Evolutionary conservation across 257 asterid genomes (phyloP).

Genomic region (Cinchona pubescens): DNA sequence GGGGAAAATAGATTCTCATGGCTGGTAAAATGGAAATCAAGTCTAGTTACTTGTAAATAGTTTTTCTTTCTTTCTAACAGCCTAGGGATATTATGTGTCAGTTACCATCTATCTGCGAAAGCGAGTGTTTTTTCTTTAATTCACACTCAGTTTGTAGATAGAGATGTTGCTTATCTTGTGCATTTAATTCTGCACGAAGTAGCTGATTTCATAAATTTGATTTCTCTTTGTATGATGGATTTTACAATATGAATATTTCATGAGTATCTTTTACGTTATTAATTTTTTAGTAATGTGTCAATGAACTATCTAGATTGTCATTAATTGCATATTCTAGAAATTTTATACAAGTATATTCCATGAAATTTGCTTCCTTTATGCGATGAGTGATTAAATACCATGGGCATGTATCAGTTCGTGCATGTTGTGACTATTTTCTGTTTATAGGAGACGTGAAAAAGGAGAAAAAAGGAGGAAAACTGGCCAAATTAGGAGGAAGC

Average conservation of each 20-base stretch:
- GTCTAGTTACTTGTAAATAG: no score
- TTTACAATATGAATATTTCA: no score
- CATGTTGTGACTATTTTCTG: background rate
- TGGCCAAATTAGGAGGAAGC: background rate
- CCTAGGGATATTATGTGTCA: no score
- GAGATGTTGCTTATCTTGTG: no score
- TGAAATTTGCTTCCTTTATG: background rate
- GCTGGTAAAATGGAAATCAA: no score
- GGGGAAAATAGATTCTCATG: no score
- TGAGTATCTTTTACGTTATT: background rate
- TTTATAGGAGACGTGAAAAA: background rate
- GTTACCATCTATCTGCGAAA: no score
- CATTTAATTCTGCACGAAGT: background rate
- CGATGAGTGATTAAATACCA: background rate
- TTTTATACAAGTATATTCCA: background rate
- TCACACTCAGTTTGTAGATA: no score
- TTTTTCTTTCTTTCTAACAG: no score
- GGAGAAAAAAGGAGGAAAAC: constrained; percentile 5
- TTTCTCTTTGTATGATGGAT: background rate
- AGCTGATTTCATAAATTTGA: background rate
- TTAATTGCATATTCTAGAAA: no score
- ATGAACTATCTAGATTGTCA: background rate
- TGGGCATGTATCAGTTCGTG: background rate
- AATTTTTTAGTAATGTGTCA: background rate
- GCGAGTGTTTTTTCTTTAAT: no score